Base-by-base conservation (phyloP, 164 flowering plant species). In the Echeveria elegans region DNA sequence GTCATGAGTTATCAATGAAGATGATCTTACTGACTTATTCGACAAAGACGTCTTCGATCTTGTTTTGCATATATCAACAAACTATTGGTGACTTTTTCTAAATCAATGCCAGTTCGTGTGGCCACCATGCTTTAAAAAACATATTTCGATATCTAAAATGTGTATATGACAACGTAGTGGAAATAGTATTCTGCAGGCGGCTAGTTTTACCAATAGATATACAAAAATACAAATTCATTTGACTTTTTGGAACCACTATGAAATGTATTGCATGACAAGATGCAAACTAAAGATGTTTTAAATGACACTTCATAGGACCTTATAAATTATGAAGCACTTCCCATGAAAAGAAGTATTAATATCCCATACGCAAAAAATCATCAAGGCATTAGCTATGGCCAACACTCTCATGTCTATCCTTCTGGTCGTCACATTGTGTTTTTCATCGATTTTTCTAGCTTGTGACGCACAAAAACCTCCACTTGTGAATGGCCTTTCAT, bases 401-500 rank as follows among this genome's bases (percentile, higher is more conserved):
- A 43, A 7, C 15, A 12, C 47, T 43, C 47, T 48, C 56, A 48
- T 18, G 0, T 53, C 60, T 24, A 15, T 53, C 60, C 29, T 53
- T 53, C 26, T 53, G 60, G 16, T 53, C 60, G 26, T 26, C 14
- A 26, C 30, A 24, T 53, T 26, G 16, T 53, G 60, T 26, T 53
- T 26, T 53, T 23, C 58, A n/a, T 50, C 60, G 6, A 16, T 2
- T 9, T 53, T 53, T 53, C 10, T 53, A 11, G 30, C 60, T 53
- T 7, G 15, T 53, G 68, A 68, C 30, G 77, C 80, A 21, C 67
- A 68, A 34, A 9, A 47, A 9, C 74, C 71, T 23, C 79, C 81
- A 0, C 9, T 86, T 26, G 85, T 69, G 9, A 48, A 66, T 28
- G 95, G 95, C 8, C 82, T 88, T 1, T 85, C 91, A 19, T 82